Evolutionary conservation across 768 basidiomycete species (phyloP).

Genomic region (Lactarius hatsudake): DNA sequence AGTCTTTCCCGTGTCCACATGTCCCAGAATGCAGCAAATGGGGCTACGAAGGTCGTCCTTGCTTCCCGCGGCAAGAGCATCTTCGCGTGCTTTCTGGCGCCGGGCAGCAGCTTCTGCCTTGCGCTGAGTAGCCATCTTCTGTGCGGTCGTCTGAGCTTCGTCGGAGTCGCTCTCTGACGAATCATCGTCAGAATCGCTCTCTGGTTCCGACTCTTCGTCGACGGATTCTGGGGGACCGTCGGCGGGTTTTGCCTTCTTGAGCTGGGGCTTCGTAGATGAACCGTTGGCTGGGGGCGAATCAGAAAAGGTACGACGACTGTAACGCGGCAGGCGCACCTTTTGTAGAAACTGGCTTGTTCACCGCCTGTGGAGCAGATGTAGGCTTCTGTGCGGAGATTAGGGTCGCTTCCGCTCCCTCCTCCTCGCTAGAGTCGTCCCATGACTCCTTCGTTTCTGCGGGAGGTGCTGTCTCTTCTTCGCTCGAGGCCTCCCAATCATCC

Average conservation of each 20-base stretch:
- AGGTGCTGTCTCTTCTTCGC: slow-evolving; percentile 41
- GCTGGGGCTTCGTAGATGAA: neutral
- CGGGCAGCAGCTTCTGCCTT: slow-evolving; percentile 87
- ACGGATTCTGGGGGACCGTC: slow-evolving; percentile 28
- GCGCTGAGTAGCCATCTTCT: slow-evolving; percentile 63
- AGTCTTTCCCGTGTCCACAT: slow-evolving; percentile 99
- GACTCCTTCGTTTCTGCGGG: slow-evolving; percentile 28
- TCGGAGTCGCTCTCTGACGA: slow-evolving; percentile 47
- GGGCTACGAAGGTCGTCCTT: slow-evolving; percentile 93
- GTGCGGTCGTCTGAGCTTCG: slow-evolving; percentile 64
- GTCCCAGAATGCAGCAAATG: slow-evolving; percentile 98
- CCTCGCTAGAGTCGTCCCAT: slow-evolving; percentile 53
- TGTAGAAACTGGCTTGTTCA: slow-evolving; percentile 7
- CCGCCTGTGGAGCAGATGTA: neutral
- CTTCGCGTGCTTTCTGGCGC: slow-evolving; percentile 74
- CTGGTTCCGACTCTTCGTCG: slow-evolving; percentile 44
- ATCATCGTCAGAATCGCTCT: slow-evolving; percentile 35
- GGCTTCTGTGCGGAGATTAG: slow-evolving; percentile 9
- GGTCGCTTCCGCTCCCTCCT: slow-evolving; percentile 39
- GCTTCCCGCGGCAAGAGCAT: slow-evolving; percentile 78
- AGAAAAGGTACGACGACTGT: neutral
- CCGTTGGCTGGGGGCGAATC: slow-evolving; percentile 17
- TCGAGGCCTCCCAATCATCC: slow-evolving; percentile 65
- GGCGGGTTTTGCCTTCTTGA: slow-evolving; percentile 4
- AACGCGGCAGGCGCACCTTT: slow-evolving; percentile 6